A percentile compares a stretch with the other conserved stretches of the same genome.
Evolutionary conservation across 2,329 filamentous ascomycete genomes (phyloP).

Genomic region (Acrocalymma vagum): DNA sequence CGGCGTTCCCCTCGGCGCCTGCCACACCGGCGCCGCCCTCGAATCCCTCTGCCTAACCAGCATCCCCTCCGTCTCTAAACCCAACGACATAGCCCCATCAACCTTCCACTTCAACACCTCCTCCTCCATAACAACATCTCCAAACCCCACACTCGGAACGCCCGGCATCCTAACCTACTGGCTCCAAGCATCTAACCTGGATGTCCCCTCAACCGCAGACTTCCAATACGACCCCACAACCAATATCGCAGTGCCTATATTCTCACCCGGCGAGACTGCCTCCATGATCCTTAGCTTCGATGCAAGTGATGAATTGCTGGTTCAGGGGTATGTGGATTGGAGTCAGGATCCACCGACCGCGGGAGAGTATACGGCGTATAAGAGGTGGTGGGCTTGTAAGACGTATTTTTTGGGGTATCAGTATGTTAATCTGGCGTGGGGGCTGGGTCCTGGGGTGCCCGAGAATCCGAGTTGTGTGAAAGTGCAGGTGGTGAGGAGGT

Average conservation of each 20-base stretch:
- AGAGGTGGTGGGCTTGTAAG: constrained; percentile 56
- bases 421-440: constrained; percentile 56
- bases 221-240: constrained; percentile 48
- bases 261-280: constrained; percentile 39
- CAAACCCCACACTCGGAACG: constrained; percentile 20
- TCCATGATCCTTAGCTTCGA: constrained; percentile 52
- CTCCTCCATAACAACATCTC: constrained; percentile 20
- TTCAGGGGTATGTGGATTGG: constrained; percentile 53
- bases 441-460: constrained; percentile 47
- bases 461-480: constrained; percentile 57
- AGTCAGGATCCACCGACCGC: constrained; percentile 40
- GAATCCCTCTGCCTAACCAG: constrained; percentile 54
- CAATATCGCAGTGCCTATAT: constrained; percentile 54
- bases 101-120: constrained; percentile 47
- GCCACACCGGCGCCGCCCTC: constrained; percentile 59
- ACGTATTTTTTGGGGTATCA: constrained; percentile 52
- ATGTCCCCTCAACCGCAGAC: constrained; percentile 43
- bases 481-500: constrained; percentile 51
- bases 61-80: constrained; percentile 25
- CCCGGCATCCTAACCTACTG: constrained; percentile 53
- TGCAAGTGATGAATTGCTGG: constrained; percentile 44
- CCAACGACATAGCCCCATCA: constrained; percentile 22
- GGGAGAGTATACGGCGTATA: constrained; percentile 32
- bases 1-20: constrained; percentile 50
- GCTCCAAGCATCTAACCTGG: constrained; percentile 45